phyloP scores from a whole-genome alignment of 768 basidiomycete genomes.

The Sporobolomyces roseus region DNA sequence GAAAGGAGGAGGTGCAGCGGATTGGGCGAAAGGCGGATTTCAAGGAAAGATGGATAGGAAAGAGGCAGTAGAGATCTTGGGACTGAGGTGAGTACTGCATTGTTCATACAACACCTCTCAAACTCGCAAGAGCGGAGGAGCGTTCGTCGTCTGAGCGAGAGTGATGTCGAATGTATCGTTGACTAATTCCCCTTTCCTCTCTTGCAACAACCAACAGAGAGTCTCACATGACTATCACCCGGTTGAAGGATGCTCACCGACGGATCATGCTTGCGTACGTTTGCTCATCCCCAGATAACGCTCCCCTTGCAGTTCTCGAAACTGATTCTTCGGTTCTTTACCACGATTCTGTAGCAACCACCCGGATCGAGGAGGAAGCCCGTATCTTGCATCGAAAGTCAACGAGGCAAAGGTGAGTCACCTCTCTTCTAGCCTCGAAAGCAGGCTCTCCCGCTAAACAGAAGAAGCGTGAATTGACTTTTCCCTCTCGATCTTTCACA shows the following conservation, averaged over 20 bases:
- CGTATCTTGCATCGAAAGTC: conserved; percentile 95
- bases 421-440: no score
- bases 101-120: no score
- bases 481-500: no score
- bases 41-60: conserved; percentile 90
- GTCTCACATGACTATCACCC: conserved; percentile 65
- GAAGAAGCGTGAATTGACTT: no score
- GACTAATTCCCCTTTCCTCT: neutral
- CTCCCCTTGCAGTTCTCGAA: neutral
- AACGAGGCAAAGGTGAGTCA: conserved; percentile 83
- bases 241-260: conserved; percentile 90
- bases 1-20: conserved; percentile 60
- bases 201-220: conserved; percentile 59
- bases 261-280: conserved; percentile 79
- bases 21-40: conserved; percentile 93
- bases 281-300: no score
- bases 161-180: no score
- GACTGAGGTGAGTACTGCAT: conserved; percentile 76
- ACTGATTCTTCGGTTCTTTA: neutral
- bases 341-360: conserved; percentile 59
- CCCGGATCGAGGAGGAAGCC: conserved; percentile 96
- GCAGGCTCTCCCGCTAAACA: no score
- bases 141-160: no score
- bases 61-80: conserved; percentile 86
- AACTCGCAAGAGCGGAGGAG: no score